Percentiles rank a stretch among this genome's conserved stretches.
phyloP scores from a whole-genome alignment of 1,284 basidiomycete species.

The Salmacisia buchloeana region DNA sequence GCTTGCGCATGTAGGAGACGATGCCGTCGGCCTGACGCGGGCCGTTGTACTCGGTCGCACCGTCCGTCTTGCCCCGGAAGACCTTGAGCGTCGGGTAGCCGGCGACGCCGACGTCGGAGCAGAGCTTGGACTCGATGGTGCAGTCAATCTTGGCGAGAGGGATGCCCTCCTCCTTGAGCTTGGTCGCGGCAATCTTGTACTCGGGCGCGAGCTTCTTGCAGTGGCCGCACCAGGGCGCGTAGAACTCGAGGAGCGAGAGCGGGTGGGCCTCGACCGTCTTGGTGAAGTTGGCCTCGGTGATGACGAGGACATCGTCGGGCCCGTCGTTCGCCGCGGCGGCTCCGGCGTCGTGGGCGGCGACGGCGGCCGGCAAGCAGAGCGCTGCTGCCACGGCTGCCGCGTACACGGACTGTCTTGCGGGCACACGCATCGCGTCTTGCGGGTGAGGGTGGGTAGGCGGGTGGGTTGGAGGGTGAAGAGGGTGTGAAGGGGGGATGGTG shows the following conservation, averaged over 20 bases:
- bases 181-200: slow-evolving; percentile 91
- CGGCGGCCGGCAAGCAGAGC: not conserved
- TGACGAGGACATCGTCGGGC: slow-evolving; percentile 76
- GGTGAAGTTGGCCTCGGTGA: slow-evolving; percentile 71
- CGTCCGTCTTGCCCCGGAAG: slow-evolving; percentile 74
- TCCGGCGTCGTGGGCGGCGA: not conserved
- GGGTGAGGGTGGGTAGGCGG: not conserved
- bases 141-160: slow-evolving; percentile 75
- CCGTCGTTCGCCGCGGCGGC: slow-evolving; percentile 59
- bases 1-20: slow-evolving; percentile 89
- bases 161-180: slow-evolving; percentile 77
- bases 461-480: not conserved
- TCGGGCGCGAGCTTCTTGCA: slow-evolving; percentile 73
- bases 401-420: not conserved
- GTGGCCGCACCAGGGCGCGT: slow-evolving; percentile 78
- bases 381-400: not conserved
- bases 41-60: slow-evolving; percentile 65
- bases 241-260: slow-evolving; percentile 91
- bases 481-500: no score
- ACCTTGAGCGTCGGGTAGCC: slow-evolving; percentile 95
- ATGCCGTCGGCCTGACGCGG: slow-evolving; percentile 94
- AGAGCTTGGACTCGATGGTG: slow-evolving; percentile 58
- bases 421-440: not conserved
- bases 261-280: slow-evolving; percentile 72
- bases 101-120: slow-evolving; percentile 64